Evolutionary conservation across 805 yeast species (phyloP).

Genomic region (Yarrowia alimentaria): DNA sequence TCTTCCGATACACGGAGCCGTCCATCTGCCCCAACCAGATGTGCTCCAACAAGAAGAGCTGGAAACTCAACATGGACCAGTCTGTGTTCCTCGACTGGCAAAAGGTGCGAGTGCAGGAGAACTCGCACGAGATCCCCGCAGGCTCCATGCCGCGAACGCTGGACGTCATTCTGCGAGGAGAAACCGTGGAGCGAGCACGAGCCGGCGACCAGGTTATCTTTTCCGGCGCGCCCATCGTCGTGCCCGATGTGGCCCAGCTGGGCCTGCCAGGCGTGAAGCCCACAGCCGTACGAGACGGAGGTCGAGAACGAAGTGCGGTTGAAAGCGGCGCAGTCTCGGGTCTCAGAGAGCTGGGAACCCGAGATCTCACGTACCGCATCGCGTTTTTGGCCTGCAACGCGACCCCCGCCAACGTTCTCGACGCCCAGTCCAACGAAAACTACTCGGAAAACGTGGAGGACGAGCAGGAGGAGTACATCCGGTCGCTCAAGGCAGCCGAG

Average conservation of each 20-base stretch:
- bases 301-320: constrained; percentile 61
- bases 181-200: constrained; percentile 90
- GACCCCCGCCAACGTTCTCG: constrained; percentile 46
- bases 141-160: constrained; percentile 98
- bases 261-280: constrained; percentile 96
- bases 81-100: constrained; percentile 96
- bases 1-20: constrained; percentile 92
- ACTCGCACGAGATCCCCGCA: constrained; percentile 93
- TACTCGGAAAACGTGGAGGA: constrained; percentile 46
- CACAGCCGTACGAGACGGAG: constrained; percentile 66
- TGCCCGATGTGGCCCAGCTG: constrained; percentile 90
- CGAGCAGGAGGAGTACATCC: constrained; percentile 79
- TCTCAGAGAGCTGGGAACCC: constrained; percentile 82
- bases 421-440: constrained; percentile 41
- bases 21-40: constrained; percentile 83
- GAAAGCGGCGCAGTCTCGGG: constrained; percentile 81
- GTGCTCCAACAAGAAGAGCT: constrained; percentile 80
- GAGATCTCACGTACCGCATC: constrained; percentile 87
- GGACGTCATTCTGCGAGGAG: constrained; percentile 90
- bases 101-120: constrained; percentile 90
- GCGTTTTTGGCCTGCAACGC: constrained; percentile 93
- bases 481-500: constrained; percentile 75
- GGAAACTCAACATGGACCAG: constrained; percentile 80
- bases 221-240: constrained; percentile 91
- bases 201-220: constrained; percentile 95